A percentile compares a stretch with the other conserved stretches of the same genome.
Conservation (phyloP, 352 stramenopile genomes). For the Phytophthora hibernalis region DNA sequence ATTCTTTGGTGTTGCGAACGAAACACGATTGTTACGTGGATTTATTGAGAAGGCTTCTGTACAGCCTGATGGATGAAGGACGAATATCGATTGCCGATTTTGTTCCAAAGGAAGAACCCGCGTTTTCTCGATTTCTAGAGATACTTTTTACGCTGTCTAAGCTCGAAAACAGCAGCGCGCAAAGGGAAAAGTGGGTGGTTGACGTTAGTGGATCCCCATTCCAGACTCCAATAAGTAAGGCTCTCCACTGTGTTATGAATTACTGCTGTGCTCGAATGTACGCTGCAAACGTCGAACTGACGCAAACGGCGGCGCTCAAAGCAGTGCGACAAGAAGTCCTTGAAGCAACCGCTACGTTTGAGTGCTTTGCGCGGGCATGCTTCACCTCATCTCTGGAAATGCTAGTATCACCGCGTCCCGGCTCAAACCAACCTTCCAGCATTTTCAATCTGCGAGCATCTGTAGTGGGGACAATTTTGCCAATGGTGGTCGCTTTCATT, state of each 20-base stretch:
- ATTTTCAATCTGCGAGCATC: constrained; percentile 39
- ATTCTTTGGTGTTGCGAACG: constrained; percentile 25
- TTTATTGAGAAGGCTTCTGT: constrained; percentile 41
- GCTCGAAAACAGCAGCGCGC: constrained; percentile 34
- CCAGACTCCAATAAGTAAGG: constrained; percentile 47
- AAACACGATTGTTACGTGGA: constrained; percentile 41
- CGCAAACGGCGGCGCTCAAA: constrained; percentile 27
- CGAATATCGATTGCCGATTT: constrained; percentile 49
- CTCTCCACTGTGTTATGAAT: constrained; percentile 55
- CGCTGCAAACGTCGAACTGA: constrained; percentile 31
- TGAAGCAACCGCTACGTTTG: constrained; percentile 42
- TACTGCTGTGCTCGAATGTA: constrained; percentile 54
- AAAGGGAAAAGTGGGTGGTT: constrained; percentile 23
- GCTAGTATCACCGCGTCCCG: constrained; percentile 4
- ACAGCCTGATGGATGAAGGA: constrained; percentile 42
- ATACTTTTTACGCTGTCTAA: constrained; percentile 43
- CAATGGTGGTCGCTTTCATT: constrained; percentile 54
- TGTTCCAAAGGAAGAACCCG: constrained; percentile 35
- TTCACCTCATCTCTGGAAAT: constrained; percentile 46
- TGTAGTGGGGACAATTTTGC: constrained; percentile 53
- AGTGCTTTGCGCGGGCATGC: constrained; percentile 50
- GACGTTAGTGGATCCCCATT: constrained; percentile 22
- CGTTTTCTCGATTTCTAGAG: constrained; percentile 43
- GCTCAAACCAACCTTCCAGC: constrained; percentile 1
- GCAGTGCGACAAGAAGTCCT: constrained; percentile 26